Evolutionary conservation across 352 stramenopile species (phyloP).

Genomic region (Pythium aquatile): DNA sequence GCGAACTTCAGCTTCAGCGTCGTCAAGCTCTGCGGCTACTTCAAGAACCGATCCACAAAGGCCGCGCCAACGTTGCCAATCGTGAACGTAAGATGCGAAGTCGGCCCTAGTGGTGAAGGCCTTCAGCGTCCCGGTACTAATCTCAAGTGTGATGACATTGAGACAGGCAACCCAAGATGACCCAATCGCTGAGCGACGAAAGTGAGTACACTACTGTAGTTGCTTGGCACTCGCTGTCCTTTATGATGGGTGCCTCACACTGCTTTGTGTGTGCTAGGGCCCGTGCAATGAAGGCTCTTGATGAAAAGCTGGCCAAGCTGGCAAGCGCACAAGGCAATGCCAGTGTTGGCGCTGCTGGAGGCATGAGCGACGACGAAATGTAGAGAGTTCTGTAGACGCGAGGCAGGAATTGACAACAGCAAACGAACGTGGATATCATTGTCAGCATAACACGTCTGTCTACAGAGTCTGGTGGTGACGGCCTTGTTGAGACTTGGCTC

Average conservation of each 20-base stretch:
- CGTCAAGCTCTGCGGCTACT: conserved; percentile 82
- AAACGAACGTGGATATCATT: conserved; percentile 2
- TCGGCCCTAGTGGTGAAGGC: neutral
- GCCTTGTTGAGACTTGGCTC: conserved; percentile 17
- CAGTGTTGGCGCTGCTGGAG: neutral
- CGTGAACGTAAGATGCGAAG: conserved; percentile 36
- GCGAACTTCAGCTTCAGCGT: conserved; percentile 82
- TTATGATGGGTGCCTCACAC: neutral
- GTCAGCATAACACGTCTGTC: neutral
- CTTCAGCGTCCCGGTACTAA: too few relatives aligned
- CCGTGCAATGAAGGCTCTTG: conserved; percentile 84
- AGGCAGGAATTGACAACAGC: neutral
- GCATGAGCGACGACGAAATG: conserved; percentile 23
- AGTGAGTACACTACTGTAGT: conserved; percentile 43
- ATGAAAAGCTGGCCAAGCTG: conserved; percentile 86
- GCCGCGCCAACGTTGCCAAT: conserved; percentile 62
- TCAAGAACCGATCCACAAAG: conserved; percentile 71
- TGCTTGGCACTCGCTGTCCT: neutral
- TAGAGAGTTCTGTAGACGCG: conserved; percentile 4
- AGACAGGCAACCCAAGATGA: conserved; percentile 30
- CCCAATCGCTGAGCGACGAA: conserved; percentile 83
- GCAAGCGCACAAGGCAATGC: conserved; percentile 31
- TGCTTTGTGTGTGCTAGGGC: conserved; percentile 39
- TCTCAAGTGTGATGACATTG: neutral
- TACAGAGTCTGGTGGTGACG: conserved; percentile 8